A percentile compares a stretch with the other conserved stretches of the same genome.
Evolutionary conservation across 306 rosid species (phyloP).

Genomic region (Mimosa pudica): DNA sequence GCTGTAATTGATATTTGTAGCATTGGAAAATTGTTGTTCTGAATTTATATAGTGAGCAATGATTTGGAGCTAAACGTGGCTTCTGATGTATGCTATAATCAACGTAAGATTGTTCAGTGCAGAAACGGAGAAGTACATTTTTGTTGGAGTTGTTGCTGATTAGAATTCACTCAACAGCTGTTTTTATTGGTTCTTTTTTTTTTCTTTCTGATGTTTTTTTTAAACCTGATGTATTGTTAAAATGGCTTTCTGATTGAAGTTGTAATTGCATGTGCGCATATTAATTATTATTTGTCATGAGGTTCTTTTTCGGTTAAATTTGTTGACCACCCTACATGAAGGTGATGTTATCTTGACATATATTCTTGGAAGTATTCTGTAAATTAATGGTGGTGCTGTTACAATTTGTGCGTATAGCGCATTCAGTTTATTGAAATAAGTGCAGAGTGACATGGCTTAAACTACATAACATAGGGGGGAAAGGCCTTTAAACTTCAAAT

Average conservation of each 20-base stretch:
- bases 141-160: constrained; percentile 29
- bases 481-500: no score
- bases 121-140: not conserved
- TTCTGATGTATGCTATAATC: not conserved
- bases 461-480: no score
- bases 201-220: constrained; percentile 1
- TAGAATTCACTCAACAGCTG: constrained; percentile 9
- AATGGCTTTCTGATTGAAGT: constrained; percentile 10
- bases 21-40: not conserved
- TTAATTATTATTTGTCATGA: not conserved
- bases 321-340: not conserved
- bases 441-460: no score
- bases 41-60: not conserved
- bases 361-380: constrained; percentile 2
- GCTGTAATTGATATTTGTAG: not conserved
- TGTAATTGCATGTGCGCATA: constrained; percentile 10
- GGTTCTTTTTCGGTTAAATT: constrained; percentile 2
- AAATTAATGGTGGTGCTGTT: not conserved
- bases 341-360: constrained; percentile 4
- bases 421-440: no score
- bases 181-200: constrained; percentile 11
- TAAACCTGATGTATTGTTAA: not conserved
- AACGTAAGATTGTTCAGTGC: not conserved
- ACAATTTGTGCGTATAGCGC: constrained; percentile 23
- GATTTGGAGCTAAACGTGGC: constrained; percentile 27